Percentiles rank a stretch among this genome's conserved stretches.
phyloP scores from a whole-genome alignment of 371 early-diverging fungal species.

The Mucor sp. region DNA sequence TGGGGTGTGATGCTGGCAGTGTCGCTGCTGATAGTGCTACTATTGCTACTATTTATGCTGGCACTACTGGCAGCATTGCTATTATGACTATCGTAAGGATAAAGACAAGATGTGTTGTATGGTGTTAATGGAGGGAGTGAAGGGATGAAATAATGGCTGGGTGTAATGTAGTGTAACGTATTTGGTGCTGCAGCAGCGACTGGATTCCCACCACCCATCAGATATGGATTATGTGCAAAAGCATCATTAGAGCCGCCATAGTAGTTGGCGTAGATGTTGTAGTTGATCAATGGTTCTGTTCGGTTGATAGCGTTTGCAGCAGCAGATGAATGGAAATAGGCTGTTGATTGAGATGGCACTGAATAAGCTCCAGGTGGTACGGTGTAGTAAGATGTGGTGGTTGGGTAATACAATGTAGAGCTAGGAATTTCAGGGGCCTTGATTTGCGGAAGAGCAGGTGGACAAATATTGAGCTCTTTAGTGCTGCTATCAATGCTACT shows the following conservation, averaged over 20 bases:
- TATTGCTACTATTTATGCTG: not conserved
- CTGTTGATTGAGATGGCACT: not conserved
- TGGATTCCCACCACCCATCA: not conserved
- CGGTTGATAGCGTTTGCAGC: not conserved
- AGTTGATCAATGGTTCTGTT: not conserved
- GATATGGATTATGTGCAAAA: not conserved
- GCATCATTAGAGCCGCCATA: not conserved
- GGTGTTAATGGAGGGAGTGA: not conserved
- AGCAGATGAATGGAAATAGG: not conserved
- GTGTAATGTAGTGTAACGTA: not conserved
- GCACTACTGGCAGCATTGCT: not conserved
- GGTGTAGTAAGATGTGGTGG: not conserved
- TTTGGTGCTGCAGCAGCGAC: not conserved
- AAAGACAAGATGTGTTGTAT: not conserved
- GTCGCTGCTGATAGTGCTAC: not conserved
- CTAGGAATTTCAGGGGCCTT: not conserved
- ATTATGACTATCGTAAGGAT: conserved; percentile 2
- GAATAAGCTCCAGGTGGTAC: not conserved
- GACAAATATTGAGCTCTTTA: not conserved
- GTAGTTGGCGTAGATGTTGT: conserved; percentile 2
- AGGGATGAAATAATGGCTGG: not conserved
- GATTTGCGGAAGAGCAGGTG: not conserved
- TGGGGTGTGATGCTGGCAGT: not conserved
- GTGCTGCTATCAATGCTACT: not conserved
- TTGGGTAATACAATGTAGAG: not conserved